These are phyloP conservation scores for Xerocomellus intermedius DNA, from an alignment of 768 basidiomycete species.

Conservation along the genomic window DNA sequence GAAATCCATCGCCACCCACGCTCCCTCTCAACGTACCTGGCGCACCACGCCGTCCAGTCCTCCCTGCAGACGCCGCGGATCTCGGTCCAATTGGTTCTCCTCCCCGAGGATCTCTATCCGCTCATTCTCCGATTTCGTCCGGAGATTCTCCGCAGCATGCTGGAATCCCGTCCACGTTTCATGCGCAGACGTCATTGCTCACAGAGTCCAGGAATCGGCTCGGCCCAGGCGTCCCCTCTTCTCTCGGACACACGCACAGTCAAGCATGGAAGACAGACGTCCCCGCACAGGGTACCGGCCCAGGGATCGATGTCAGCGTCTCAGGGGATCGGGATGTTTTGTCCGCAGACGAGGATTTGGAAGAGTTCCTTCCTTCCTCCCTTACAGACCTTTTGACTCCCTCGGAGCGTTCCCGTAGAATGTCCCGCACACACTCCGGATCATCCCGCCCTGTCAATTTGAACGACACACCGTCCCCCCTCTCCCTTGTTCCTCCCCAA, in stretches of 20 bases:
- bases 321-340: conserved; percentile 45
- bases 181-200: conserved; percentile 57
- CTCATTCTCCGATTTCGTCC: conserved; percentile 54
- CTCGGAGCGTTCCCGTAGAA: conserved; percentile 77
- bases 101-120: conserved; percentile 46
- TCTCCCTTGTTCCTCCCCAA: conserved; percentile 16
- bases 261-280: conserved; percentile 31
- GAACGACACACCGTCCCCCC: conserved; percentile 21
- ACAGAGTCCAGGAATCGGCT: conserved; percentile 38
- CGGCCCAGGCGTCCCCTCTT: conserved; percentile 54
- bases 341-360: conserved; percentile 63
- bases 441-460: conserved; percentile 25
- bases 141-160: conserved; percentile 41
- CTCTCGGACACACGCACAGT: conserved; percentile 44
- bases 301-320: conserved; percentile 18
- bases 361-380: conserved; percentile 87
- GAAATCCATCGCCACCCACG: conserved; percentile 44
- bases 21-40: conserved; percentile 51
- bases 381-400: conserved; percentile 88
- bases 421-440: conserved; percentile 70
- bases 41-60: conserved; percentile 47
- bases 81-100: conserved; percentile 86
- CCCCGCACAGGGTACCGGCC: conserved; percentile 16
- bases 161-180: conserved; percentile 64
- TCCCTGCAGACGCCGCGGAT: conserved; percentile 44